A percentile compares a stretch with the other conserved stretches of the same genome.
Conservation (phyloP, 1,284 basidiomycete species). For the Xanthoconium separans region DNA sequence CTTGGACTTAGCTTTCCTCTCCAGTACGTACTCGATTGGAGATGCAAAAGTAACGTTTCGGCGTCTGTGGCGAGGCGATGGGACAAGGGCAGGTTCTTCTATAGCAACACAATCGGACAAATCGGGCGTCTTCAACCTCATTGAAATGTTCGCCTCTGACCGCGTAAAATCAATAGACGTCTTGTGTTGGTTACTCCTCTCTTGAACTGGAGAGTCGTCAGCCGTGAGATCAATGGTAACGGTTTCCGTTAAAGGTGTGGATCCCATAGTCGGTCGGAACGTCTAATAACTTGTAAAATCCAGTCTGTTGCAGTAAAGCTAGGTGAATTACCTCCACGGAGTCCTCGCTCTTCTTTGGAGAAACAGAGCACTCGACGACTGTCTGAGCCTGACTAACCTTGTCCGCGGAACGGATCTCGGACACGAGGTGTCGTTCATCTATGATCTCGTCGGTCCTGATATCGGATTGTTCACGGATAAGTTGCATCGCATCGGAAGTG, state of each 20-base stretch:
- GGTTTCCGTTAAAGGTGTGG: constrained; percentile 9
- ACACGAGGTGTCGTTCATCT: not conserved
- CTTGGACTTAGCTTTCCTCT: constrained; percentile 1
- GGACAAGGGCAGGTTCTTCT: not conserved
- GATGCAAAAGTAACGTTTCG: constrained; percentile 33
- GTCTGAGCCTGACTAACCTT: not conserved
- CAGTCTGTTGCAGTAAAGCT: not conserved
- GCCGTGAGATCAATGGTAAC: constrained; percentile 32
- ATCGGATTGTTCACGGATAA: not conserved
- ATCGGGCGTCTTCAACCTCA: not conserved
- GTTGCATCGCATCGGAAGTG: not conserved
- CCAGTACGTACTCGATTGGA: constrained; percentile 20
- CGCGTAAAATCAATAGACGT: not conserved
- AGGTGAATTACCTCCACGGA: constrained; percentile 11
- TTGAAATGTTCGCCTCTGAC: not conserved
- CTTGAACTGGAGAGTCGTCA: constrained; percentile 17
- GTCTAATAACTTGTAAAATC: constrained; percentile 13
- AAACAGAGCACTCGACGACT: not conserved
- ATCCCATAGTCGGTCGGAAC: constrained; percentile 2
- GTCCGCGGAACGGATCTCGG: not conserved
- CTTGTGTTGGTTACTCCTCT: not conserved
- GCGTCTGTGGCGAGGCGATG: constrained; percentile 10
- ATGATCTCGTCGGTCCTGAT: constrained; percentile 1
- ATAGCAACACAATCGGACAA: not conserved
- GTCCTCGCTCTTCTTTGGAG: constrained; percentile 3